Evolutionary conservation across 371 early-diverging fungal genomes (phyloP).

Genomic region (Amoeboaphelidium protococcarum): DNA sequence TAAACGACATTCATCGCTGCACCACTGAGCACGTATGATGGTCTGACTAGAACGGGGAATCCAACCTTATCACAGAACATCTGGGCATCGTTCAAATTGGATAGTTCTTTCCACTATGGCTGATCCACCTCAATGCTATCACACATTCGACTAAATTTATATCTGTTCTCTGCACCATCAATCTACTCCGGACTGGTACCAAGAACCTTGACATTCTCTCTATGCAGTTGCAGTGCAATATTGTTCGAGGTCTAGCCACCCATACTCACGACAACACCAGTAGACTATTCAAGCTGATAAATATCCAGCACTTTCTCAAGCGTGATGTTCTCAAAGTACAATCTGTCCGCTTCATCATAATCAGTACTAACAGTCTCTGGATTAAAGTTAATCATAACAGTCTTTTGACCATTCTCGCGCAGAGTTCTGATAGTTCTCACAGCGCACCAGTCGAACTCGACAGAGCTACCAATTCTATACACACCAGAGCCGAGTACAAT

Average conservation of each 20-base stretch:
- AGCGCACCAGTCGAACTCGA: constrained; percentile 86
- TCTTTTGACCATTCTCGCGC: constrained; percentile 41
- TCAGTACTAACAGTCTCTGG: constrained; percentile 89
- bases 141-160: constrained; percentile 63
- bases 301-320: constrained; percentile 79
- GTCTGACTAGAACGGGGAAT: constrained; percentile 70
- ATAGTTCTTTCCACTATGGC: constrained; percentile 74
- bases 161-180: constrained; percentile 72
- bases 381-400: constrained; percentile 89
- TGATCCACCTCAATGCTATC: constrained; percentile 78
- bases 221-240: constrained; percentile 46
- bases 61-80: constrained; percentile 54
- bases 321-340: constrained; percentile 75
- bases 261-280: constrained; percentile 55
- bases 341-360: constrained; percentile 75
- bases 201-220: constrained; percentile 29
- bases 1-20: constrained; percentile 87
- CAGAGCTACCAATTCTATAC: constrained; percentile 74
- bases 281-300: constrained; percentile 48
- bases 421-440: constrained; percentile 54
- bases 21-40: constrained; percentile 79
- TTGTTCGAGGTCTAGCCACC: constrained; percentile 85
- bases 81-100: constrained; percentile 43
- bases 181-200: constrained; percentile 75
- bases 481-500: constrained; percentile 90